Conservation (phyloP, 2,329 filamentous ascomycete genomes). For the Thielaviopsis musarum region DNA sequence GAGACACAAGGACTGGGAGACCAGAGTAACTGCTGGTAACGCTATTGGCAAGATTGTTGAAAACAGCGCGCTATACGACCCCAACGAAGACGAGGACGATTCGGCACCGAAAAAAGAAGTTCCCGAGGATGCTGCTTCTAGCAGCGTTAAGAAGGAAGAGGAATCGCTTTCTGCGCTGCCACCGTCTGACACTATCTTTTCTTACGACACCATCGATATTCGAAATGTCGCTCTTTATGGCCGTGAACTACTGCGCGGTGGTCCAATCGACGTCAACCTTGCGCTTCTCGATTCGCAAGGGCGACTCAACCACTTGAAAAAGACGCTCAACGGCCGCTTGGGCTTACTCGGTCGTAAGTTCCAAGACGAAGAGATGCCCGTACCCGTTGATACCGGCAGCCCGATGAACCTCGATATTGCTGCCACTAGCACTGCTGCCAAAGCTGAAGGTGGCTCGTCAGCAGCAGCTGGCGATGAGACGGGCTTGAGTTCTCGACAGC, state of each 20-base stretch:
- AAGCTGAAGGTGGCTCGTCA: conserved; percentile 18
- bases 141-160: conserved; percentile 43
- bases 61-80: conserved; percentile 75
- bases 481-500: conserved; percentile 74
- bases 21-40: conserved; percentile 78
- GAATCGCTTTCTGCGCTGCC: conserved; percentile 20
- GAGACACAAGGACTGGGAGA: conserved; percentile 93
- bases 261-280: conserved; percentile 71
- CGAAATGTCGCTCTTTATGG: conserved; percentile 66
- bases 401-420: conserved; percentile 25
- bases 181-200: conserved; percentile 18
- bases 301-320: conserved; percentile 75
- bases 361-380: conserved; percentile 61
- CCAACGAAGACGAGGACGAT: conserved; percentile 52
- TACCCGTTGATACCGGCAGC: conserved; percentile 25
- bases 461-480: conserved; percentile 40
- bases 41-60: conserved; percentile 88
- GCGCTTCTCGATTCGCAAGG: conserved; percentile 67
- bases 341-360: conserved; percentile 72
- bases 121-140: conserved; percentile 20
- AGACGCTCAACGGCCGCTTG: conserved; percentile 64
- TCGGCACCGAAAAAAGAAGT: conserved; percentile 16
- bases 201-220: conserved; percentile 60
- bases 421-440: conserved; percentile 18
- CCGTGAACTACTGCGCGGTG: conserved; percentile 68